These are phyloP conservation scores for Gastrolobium villosum DNA, from an alignment of 306 rosid genomes.

Conservation along the genomic window DNA sequence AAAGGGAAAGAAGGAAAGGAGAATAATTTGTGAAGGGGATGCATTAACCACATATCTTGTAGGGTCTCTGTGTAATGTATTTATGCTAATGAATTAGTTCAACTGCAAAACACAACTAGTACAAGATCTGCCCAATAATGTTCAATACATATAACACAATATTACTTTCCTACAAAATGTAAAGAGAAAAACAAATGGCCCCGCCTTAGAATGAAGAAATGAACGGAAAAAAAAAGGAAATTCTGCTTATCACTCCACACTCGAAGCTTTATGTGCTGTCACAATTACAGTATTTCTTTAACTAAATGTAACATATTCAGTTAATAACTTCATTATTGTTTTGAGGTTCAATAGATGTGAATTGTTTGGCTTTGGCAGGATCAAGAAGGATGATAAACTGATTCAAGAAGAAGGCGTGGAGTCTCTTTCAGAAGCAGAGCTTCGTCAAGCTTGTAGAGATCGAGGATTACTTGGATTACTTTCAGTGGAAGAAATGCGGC, in stretches of 20 bases:
- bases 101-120: neutral
- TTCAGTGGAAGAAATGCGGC: conserved; percentile 87
- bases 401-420: conserved; percentile 85
- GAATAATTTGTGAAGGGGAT: conserved; percentile 18
- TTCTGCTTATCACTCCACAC: neutral
- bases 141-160: neutral
- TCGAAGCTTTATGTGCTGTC: neutral
- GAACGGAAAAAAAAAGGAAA: neutral
- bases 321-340: neutral
- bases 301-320: neutral
- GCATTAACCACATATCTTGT: neutral
- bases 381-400: conserved; percentile 82
- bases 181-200: neutral
- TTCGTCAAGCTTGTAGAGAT: conserved; percentile 89
- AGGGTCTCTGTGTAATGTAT: neutral
- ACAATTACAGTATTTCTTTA: neutral
- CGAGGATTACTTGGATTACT: conserved; percentile 88
- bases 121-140: neutral
- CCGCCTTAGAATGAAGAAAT: conserved; percentile 3
- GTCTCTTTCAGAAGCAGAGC: conserved; percentile 89
- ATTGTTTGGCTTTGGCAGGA: conserved; percentile 62
- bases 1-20: conserved; percentile 20
- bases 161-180: neutral
- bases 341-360: conserved; percentile 33
- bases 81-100: conserved; percentile 16